Conservation (phyloP, 371 early-diverging fungal genomes). For the Synchytrium microbalum region DNA sequence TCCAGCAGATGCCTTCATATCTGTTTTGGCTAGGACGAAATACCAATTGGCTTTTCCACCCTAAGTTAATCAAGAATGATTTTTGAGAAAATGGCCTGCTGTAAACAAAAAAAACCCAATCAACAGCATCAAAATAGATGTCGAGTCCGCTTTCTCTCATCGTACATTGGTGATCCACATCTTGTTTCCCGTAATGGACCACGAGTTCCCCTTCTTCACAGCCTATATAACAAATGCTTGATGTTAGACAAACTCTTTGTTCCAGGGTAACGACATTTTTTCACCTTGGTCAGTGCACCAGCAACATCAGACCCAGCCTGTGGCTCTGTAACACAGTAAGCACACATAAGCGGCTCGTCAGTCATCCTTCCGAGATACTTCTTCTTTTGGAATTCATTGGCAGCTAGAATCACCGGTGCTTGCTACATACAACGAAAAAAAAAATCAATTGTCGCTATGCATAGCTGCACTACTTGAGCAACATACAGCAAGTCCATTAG, state of each 20-base stretch:
- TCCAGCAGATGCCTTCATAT: conserved; percentile 67
- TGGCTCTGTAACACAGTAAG: conserved; percentile 81
- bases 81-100: neutral
- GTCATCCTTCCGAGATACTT: conserved; percentile 93
- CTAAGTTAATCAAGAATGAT: neutral
- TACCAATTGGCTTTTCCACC: conserved; percentile 96
- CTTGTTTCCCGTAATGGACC: conserved; percentile 28
- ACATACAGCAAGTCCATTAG: conserved; percentile 75
- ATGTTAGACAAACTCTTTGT: conserved; percentile 23
- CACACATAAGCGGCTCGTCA: conserved; percentile 83
- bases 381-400: conserved; percentile 73
- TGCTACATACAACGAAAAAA: conserved; percentile 30
- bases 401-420: conserved; percentile 87
- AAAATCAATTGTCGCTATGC: neutral
- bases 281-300: conserved; percentile 37
- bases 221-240: conserved; percentile 6
- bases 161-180: conserved; percentile 78
- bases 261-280: conserved; percentile 41
- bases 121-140: too few relatives aligned
- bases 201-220: conserved; percentile 5
- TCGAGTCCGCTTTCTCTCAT: neutral
- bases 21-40: conserved; percentile 92
- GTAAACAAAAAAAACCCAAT: too few relatives aligned
- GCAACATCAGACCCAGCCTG: conserved; percentile 48
- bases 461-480: neutral